phyloP scores from a whole-genome alignment of 2,329 filamentous ascomycete genomes.

The Dactylellina leptospora region DNA sequence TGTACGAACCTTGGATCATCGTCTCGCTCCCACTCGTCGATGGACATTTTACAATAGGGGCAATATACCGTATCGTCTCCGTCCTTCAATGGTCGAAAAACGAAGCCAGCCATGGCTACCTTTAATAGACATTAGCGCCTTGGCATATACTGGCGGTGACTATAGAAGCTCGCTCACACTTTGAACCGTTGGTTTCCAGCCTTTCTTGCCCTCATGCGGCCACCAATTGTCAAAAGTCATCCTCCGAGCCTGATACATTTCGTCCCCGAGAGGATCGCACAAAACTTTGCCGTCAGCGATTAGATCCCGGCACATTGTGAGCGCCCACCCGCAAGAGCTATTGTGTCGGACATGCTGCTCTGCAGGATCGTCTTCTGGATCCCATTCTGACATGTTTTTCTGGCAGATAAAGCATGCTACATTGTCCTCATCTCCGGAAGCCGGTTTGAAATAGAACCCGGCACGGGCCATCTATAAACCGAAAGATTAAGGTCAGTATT shows the following conservation, averaged over 20 bases:
- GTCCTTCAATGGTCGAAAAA: conserved; percentile 40
- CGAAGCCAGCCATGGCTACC: conserved; percentile 53
- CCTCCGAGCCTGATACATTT: conserved; percentile 78
- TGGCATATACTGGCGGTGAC: too few relatives aligned
- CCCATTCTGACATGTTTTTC: conserved; percentile 89
- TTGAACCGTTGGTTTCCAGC: conserved; percentile 87
- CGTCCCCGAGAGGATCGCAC: conserved; percentile 73
- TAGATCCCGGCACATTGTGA: conserved; percentile 71
- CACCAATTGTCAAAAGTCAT: conserved; percentile 81
- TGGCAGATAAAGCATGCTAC: conserved; percentile 87
- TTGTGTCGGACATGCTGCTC: conserved; percentile 86
- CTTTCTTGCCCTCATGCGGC: conserved; percentile 88
- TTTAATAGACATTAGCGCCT: neutral
- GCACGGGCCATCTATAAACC: conserved; percentile 78
- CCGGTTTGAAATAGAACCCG: conserved; percentile 88
- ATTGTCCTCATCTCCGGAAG: conserved; percentile 80
- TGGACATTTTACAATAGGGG: conserved; percentile 84
- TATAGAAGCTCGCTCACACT: conserved; percentile 68
- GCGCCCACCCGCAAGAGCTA: conserved; percentile 84
- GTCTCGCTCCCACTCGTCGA: conserved; percentile 93
- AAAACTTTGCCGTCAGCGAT: conserved; percentile 70
- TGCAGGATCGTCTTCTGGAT: conserved; percentile 81
- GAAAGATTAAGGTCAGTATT: neutral
- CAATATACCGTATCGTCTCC: conserved; percentile 81
- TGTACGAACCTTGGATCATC: conserved; percentile 81